Evolutionary conservation across 768 basidiomycete genomes (phyloP), one percentile per base, ranked within the genome.

Genomic region (Hortiboletus flavorubellus): DNA sequence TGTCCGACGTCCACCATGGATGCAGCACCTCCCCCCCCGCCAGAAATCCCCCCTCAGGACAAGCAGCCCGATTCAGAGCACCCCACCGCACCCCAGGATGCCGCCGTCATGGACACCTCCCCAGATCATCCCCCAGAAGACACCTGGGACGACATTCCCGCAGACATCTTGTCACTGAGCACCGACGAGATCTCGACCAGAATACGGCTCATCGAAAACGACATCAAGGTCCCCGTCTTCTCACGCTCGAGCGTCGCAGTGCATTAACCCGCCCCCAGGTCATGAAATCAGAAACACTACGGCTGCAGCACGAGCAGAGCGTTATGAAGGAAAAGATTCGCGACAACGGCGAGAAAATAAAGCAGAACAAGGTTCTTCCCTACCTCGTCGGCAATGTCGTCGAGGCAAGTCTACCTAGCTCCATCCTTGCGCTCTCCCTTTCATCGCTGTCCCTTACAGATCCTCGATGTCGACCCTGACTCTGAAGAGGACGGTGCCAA

Each of bases 251-350:
- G 14, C 18, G 44, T 47, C 4, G n/a, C 29, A 11, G 12, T 21
- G 38, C 45, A 12, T 16, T 23, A 3, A 49, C 29, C 11, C 35
- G 14, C 43, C n/a, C 18, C 15, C 43, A 97, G 94, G 93, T 99
- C 62, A 97, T 99, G 90, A 85, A 91, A 64, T 96, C 93, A 62
- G 97, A 98, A 75, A 93, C 88, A 10, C 76, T 90, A 60, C 83
- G 97, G 48, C 74, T 99, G 52, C 86, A 91, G 64, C 96, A 98
- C 68, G 97, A 98, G 72, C 91, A 96, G 73, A 89, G 76, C 62
- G 87, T 89, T 61, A 98, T 99, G 97, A 89, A 92, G 69, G 95
- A 98, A 79, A 97, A 96, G 81, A 97, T 99, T 67, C 85, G 92
- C 50, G 97, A 99, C 69, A 99, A 98, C 59, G 87, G 89, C 44